phyloP scores from a whole-genome alignment of 208 protist genomes.

The Trypanosoma platydactyli region DNA sequence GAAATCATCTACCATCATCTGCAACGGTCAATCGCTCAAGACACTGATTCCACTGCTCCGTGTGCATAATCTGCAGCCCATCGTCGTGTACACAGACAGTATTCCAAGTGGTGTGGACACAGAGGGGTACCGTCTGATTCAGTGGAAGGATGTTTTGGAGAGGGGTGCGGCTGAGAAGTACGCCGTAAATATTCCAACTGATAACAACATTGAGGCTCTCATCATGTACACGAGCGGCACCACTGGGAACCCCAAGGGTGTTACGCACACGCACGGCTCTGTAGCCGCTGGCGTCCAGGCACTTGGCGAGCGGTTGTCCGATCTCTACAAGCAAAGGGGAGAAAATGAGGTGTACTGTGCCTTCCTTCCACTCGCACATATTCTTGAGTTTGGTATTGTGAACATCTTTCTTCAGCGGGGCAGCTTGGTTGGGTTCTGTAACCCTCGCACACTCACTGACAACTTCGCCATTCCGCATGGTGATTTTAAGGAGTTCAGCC shows the following conservation, averaged over 20 bases:
- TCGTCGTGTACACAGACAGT: conserved; percentile 65
- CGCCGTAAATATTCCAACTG: conserved; percentile 25
- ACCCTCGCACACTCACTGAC: conserved; percentile 79
- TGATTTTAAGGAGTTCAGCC: conserved; percentile 75
- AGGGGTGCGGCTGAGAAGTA: conserved; percentile 46
- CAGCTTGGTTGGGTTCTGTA: conserved; percentile 69
- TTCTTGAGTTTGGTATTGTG: conserved; percentile 84
- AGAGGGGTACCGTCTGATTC: conserved; percentile 38
- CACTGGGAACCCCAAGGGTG: conserved; percentile 89
- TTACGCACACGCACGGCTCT: conserved; percentile 81
- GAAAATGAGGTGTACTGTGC: conserved; percentile 70
- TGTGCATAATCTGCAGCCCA: conserved; percentile 36
- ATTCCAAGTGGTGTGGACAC: conserved; percentile 37
- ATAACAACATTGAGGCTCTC: conserved; percentile 51
- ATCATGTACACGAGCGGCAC: conserved; percentile 93
- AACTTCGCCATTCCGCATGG: conserved; percentile 64
- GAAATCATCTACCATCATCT: conserved; percentile 63
- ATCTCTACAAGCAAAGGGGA: conserved; percentile 44
- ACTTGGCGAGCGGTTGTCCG: too few species aligned
- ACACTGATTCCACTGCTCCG: conserved; percentile 42
- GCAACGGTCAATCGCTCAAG: conserved; percentile 57
- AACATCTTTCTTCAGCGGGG: conserved; percentile 65
- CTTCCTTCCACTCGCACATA: conserved; percentile 92
- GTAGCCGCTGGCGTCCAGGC: conserved; percentile 52
- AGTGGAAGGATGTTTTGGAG: conserved; percentile 58